These are phyloP conservation scores for Massariosphaeria phaeospora DNA, from an alignment of 495 filamentous ascomycete species.

Conservation along the genomic window DNA sequence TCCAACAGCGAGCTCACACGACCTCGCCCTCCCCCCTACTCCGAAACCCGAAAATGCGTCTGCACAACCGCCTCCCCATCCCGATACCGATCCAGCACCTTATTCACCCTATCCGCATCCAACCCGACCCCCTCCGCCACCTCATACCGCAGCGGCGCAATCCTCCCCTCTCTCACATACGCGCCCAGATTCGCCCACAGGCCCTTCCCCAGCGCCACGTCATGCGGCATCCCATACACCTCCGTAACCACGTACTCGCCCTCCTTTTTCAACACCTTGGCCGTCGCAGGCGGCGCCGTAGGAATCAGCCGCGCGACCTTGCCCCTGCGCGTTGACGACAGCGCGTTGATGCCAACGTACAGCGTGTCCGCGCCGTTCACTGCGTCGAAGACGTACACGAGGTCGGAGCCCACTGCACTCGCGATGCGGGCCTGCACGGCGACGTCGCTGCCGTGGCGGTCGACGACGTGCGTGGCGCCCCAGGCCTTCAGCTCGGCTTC, in stretches of 20 bases:
- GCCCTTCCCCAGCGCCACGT: background rate
- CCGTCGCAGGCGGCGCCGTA: conserved; percentile 23
- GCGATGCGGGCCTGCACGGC: conserved; percentile 29
- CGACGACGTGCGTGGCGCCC: conserved; percentile 30
- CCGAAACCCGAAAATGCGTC: conserved; percentile 8
- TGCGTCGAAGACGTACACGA: conserved; percentile 38
- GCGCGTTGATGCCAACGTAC: conserved; percentile 32
- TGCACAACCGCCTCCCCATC: conserved; percentile 19
- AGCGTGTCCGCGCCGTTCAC: conserved; percentile 25
- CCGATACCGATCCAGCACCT: conserved; percentile 19
- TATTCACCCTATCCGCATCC: conserved; percentile 20
- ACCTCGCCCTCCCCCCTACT: no score
- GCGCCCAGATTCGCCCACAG: conserved; percentile 31
- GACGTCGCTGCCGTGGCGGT: conserved; percentile 27
- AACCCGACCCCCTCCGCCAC: conserved; percentile 12
- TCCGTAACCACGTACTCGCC: conserved; percentile 29
- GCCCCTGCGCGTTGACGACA: conserved; percentile 36
- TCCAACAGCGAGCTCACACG: no score
- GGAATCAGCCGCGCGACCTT: conserved; percentile 33
- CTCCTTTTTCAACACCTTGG: conserved; percentile 23
- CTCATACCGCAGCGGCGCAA: conserved; percentile 22
- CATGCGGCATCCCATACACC: background rate
- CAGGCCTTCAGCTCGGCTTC: conserved; percentile 13
- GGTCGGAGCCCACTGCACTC: conserved; percentile 35
- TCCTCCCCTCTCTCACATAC: conserved; percentile 28